These are phyloP conservation scores for Reutealis trisperma DNA, from an alignment of 345 rosid genomes.

Conservation along the genomic window DNA sequence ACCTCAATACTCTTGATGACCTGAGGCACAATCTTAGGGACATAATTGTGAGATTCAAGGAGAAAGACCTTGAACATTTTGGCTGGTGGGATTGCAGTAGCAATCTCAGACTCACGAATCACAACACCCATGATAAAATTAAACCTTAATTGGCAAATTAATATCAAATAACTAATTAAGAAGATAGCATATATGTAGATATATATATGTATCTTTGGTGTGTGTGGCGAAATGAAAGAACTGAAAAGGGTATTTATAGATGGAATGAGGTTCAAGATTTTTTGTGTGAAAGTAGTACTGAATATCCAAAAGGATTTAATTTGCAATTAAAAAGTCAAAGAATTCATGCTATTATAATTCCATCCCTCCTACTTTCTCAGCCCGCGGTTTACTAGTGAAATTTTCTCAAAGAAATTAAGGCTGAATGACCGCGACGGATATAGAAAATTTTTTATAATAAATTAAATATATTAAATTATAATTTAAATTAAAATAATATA, in stretches of 20 bases:
- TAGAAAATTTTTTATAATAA: too few species aligned
- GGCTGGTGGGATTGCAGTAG: not conserved
- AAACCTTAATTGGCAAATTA: not conserved
- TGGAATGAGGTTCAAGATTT: not conserved
- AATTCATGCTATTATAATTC: not conserved
- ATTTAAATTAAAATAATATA: too few species aligned
- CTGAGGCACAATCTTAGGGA: constrained; percentile 4
- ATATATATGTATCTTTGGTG: not conserved
- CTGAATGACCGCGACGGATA: too few species aligned
- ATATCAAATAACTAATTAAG: not conserved
- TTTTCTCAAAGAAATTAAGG: not conserved
- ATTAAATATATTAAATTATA: too few species aligned
- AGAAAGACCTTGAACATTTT: constrained; percentile 3
- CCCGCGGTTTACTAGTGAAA: not conserved
- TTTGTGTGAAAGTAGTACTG: not conserved
- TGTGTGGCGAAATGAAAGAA: not conserved
- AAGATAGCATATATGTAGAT: not conserved
- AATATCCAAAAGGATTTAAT: not conserved
- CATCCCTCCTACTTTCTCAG: not conserved
- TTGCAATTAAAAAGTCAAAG: too few species aligned
- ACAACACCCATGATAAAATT: not conserved
- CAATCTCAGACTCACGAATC: not conserved
- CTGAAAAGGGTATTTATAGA: not conserved
- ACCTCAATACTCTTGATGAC: not conserved
- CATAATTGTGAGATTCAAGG: constrained; percentile 19